phyloP scores from a whole-genome alignment of 495 filamentous ascomycete genomes.

The Daldinia grandis region DNA sequence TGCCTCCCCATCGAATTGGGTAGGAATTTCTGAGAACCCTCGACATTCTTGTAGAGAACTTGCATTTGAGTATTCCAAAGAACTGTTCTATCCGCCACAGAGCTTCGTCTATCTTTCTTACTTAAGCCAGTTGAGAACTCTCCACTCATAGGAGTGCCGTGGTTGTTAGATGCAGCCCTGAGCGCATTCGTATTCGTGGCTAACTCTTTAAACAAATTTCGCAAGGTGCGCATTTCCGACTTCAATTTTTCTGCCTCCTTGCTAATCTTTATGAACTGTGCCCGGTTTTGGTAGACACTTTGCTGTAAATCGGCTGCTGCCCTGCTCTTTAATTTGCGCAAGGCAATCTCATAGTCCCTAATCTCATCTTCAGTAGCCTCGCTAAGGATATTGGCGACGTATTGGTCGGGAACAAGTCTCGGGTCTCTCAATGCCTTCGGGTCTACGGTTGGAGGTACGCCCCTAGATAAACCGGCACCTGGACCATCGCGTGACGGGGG shows the following conservation, averaged over 20 bases:
- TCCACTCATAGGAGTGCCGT: slow-evolving; percentile 32
- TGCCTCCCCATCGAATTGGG: slow-evolving; percentile 91
- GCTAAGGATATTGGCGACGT: slow-evolving; percentile 80
- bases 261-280: slow-evolving; percentile 98
- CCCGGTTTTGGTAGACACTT: slow-evolving; percentile 97
- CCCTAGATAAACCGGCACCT: slow-evolving; percentile 36
- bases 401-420: slow-evolving; percentile 76
- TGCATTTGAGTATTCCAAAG: slow-evolving; percentile 92
- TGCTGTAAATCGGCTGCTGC: slow-evolving; percentile 91
- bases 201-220: slow-evolving; percentile 88
- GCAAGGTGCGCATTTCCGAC: slow-evolving; percentile 90
- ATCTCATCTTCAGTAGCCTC: slow-evolving; percentile 97
- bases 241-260: slow-evolving; percentile 99
- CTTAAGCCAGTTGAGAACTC: slow-evolving; percentile 62
- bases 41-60: slow-evolving; percentile 91
- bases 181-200: slow-evolving; percentile 76
- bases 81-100: slow-evolving; percentile 93
- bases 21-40: slow-evolving; percentile 95
- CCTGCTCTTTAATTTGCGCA: slow-evolving; percentile 81
- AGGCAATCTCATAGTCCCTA: slow-evolving; percentile 75
- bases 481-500: slow-evolving; percentile 57
- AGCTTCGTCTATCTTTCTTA: slow-evolving; percentile 74
- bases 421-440: slow-evolving; percentile 81
- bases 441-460: slow-evolving; percentile 64
- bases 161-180: slow-evolving; percentile 68